Base-by-base conservation (phyloP, 768 basidiomycete species). In the Paxillus involutus region DNA sequence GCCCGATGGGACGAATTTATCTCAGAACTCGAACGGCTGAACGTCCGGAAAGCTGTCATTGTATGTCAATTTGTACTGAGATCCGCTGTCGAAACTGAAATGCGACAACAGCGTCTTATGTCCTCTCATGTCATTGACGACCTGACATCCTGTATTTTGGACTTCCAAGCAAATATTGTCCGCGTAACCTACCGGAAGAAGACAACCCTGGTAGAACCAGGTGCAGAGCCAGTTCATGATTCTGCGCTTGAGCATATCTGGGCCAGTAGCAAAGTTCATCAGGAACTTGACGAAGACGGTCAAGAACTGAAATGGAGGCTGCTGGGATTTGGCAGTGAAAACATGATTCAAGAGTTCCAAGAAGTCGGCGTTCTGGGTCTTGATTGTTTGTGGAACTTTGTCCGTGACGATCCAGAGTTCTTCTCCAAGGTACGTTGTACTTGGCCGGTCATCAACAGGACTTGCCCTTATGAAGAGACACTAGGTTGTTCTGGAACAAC, bases 101-200 rank as follows among this genome's bases (percentile, higher is more conserved):
- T 29, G 3, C 52, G 30, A 50, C 43, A 35, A 51, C 51, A 94
- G 90, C 84, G 86, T 52, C 78, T 94, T 45, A 94, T 93, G 90
- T 84, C 87, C 8, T 80, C 87, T 30, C 88, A 91, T 60, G 87
- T 84, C 29, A 82, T 85, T 46, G 89, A 91, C 58, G 91, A 94
- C 63, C 73, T 93, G 50, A 84, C 87, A 7, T 93, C 91, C 0
- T 87, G 85, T 53, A 87, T 94, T 44, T 78, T 94, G 51, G 89
- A 94, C 65, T 94, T 94, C 69, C 92, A 94, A 73, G 85, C 89
- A 26, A 92, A 91, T 69, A 81, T 93, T 54, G 76, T 90, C 51
- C 84, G 89, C 37, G 82, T 91, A 29, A 84, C 82, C 13, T 88
- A 89, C 67, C 82, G 87, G 51, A 89, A 88, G 74, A 93, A 92